A percentile compares a stretch with the other conserved stretches of the same genome.
These are phyloP conservation scores for Catunica adiposa DNA, from an alignment of 2,329 filamentous ascomycete species.

Conservation along the genomic window DNA sequence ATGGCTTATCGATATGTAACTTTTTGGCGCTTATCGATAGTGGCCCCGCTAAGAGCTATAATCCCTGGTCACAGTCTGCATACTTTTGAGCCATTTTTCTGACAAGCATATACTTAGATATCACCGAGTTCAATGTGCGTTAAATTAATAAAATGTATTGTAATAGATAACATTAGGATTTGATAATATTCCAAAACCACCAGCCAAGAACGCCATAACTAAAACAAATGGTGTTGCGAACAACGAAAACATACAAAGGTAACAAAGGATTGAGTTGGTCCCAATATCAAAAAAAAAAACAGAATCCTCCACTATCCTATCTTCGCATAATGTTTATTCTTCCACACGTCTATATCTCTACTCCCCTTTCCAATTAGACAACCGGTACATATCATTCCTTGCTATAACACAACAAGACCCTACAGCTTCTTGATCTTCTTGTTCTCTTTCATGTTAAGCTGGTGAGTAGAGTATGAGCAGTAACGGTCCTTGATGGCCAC, in stretches of 20 bases:
- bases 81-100: background rate
- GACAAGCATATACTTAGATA: background rate
- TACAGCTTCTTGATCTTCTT: slow-evolving; percentile 18
- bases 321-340: background rate
- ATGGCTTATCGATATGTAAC: slow-evolving; percentile 14
- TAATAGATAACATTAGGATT: slow-evolving; percentile 10
- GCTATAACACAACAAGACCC: background rate
- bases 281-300: background rate
- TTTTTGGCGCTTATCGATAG: slow-evolving; percentile 8
- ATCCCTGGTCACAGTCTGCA: background rate
- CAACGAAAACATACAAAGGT: slow-evolving; percentile 6
- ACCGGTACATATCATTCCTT: background rate
- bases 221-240: slow-evolving; percentile 12
- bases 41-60: background rate
- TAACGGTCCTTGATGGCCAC: slow-evolving; percentile 87
- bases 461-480: slow-evolving; percentile 71
- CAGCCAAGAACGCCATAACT: slow-evolving; percentile 13
- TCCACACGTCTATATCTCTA: background rate
- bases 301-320: background rate
- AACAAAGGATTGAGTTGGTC: background rate
- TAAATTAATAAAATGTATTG: background rate
- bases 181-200: slow-evolving; percentile 13
- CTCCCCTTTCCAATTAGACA: background rate
- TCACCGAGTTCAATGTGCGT: background rate
- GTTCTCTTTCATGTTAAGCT: slow-evolving; percentile 34